Evolutionary conservation across 441 rosid genomes (phyloP).

Genomic region (Erysimum cheiri): DNA sequence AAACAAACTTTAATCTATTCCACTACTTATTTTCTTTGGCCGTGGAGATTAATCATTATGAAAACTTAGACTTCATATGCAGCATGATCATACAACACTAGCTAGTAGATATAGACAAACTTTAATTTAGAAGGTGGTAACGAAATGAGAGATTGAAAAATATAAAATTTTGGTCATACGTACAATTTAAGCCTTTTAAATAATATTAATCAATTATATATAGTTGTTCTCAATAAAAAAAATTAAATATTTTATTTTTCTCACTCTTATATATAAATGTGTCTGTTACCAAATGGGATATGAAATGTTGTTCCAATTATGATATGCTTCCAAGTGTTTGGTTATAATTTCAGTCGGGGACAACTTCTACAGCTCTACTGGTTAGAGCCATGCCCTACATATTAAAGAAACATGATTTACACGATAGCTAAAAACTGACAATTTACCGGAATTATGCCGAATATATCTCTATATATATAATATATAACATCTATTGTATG

Average conservation of each 20-base stretch:
- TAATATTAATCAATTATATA: not conserved
- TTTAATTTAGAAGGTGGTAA: not conserved
- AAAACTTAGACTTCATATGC: not conserved
- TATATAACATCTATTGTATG: not conserved
- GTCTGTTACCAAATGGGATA: not conserved
- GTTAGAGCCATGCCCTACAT: not conserved
- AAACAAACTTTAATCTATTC: conserved; percentile 18
- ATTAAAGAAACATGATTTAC: conserved; percentile 15
- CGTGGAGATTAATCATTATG: conserved; percentile 19
- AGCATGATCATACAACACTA: not conserved
- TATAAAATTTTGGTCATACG: not conserved
- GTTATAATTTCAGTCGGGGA: conserved; percentile 16
- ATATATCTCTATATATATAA: not conserved
- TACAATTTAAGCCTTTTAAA: not conserved
- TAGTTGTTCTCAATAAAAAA: not conserved
- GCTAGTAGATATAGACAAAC: conserved; percentile 1
- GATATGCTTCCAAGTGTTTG: conserved; percentile 1
- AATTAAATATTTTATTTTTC: not conserved
- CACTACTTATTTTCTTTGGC: conserved; percentile 22
- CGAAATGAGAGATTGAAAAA: not conserved
- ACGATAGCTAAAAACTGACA: not conserved
- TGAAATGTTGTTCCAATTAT: not conserved
- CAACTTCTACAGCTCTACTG: not conserved
- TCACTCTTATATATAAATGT: not conserved
- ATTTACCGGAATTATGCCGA: not conserved